Evolutionary conservation across 495 filamentous ascomycete genomes (phyloP).

Genomic region (Paragyromitra xinjiangensis): DNA sequence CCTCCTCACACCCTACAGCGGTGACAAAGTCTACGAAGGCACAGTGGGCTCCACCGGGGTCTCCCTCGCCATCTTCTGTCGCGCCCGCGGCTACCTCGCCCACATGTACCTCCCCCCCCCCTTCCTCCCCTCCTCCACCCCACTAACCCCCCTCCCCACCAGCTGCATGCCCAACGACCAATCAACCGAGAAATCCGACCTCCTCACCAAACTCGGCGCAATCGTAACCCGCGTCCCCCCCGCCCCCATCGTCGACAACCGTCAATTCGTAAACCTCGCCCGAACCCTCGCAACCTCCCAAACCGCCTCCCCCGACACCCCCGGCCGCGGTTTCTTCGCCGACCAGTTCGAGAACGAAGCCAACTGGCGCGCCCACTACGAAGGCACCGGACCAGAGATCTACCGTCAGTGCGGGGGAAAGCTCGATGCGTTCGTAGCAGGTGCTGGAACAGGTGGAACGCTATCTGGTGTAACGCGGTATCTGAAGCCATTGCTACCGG

Average conservation of each 20-base stretch:
- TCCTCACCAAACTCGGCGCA: constrained; percentile 89
- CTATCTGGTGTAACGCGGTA: constrained; percentile 85
- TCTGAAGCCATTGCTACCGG: constrained; percentile 74
- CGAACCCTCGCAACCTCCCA: constrained; percentile 78
- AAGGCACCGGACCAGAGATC: constrained; percentile 89
- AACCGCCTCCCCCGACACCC: constrained; percentile 63
- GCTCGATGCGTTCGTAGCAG: constrained; percentile 90
- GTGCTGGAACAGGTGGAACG: constrained; percentile 96
- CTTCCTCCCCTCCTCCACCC: neutral
- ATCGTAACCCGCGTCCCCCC: constrained; percentile 86
- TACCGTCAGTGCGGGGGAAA: constrained; percentile 75
- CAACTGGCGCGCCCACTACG: constrained; percentile 85
- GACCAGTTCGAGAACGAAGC: constrained; percentile 93
- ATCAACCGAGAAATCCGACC: constrained; percentile 82
- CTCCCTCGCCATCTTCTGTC: constrained; percentile 85
- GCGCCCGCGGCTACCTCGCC: constrained; percentile 87
- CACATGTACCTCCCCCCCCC: constrained; percentile 71
- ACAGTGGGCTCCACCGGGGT: constrained; percentile 95
- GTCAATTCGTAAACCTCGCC: constrained; percentile 95
- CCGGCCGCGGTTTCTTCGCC: constrained; percentile 80
- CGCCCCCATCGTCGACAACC: constrained; percentile 86
- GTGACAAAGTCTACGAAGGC: constrained; percentile 96
- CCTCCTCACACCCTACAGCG: constrained; percentile 77
- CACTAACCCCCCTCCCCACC: constrained; percentile 21
- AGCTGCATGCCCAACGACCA: constrained; percentile 96